Conservation (phyloP, 2,329 filamentous ascomycete species). For the Pseudopithomyces chartarum region DNA sequence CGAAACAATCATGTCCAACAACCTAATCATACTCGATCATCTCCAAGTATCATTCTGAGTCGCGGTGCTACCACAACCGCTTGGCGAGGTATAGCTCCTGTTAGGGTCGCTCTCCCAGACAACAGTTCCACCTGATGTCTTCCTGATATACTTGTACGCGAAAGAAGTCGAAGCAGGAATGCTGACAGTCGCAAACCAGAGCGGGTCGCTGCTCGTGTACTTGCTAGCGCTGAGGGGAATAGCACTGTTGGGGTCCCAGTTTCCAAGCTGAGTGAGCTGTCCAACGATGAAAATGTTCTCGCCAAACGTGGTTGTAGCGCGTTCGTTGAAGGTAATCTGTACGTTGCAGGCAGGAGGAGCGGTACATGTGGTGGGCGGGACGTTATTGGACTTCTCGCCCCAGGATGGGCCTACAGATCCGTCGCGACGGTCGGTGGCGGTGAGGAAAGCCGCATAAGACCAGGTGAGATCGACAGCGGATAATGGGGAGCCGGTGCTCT, state of each 20-base stretch:
- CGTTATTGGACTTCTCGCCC: constrained; percentile 18
- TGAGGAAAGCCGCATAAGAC: constrained; percentile 52
- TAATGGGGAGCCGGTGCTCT: constrained; percentile 44
- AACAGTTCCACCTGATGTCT: constrained; percentile 50
- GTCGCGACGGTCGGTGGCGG: constrained; percentile 35
- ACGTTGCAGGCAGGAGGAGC: constrained; percentile 29
- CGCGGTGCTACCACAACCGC: neutral
- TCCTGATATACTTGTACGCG: constrained; percentile 53
- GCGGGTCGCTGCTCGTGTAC: constrained; percentile 51
- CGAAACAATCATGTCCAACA: no score
- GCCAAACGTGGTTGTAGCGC: constrained; percentile 53
- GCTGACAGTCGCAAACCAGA: constrained; percentile 51
- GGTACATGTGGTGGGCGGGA: constrained; percentile 31
- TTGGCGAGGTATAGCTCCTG: constrained; percentile 30
- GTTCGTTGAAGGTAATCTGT: constrained; percentile 53
- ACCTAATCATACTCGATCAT: neutral
- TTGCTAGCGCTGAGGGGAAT: constrained; percentile 47
- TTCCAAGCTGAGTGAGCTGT: constrained; percentile 48
- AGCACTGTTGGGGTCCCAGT: constrained; percentile 48
- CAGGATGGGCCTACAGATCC: neutral
- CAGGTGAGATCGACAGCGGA: constrained; percentile 52
- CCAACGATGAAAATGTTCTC: constrained; percentile 55
- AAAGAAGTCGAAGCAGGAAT: constrained; percentile 48
- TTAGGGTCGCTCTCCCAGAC: constrained; percentile 53
- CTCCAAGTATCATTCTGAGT: neutral